Evolutionary conservation across 2,329 filamentous ascomycete genomes (phyloP).

Genomic region (Hypoxylon sp.): DNA sequence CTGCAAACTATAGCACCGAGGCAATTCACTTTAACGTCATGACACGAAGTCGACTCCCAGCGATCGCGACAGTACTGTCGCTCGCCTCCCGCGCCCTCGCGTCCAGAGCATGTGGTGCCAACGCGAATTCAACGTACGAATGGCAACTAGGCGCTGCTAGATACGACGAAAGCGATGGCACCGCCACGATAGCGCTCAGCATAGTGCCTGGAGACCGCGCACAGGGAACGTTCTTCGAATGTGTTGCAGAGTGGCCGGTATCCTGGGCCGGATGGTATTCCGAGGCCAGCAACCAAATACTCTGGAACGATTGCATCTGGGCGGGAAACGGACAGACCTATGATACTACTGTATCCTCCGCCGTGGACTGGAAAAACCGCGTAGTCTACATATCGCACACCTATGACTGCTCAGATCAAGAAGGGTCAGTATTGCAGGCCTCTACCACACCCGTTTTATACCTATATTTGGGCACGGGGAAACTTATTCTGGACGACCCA

Average conservation of each 20-base stretch:
- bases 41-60: constrained; percentile 34
- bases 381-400: constrained; percentile 48
- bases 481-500: no score
- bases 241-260: constrained; percentile 49
- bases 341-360: constrained; percentile 48
- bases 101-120: constrained; percentile 40
- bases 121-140: constrained; percentile 34
- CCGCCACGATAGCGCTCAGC: constrained; percentile 43
- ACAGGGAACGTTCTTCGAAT: constrained; percentile 46
- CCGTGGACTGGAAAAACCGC: constrained; percentile 47
- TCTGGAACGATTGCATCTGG: constrained; percentile 51
- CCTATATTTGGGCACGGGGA: no score
- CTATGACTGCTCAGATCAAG: constrained; percentile 46
- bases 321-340: constrained; percentile 44
- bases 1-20: no score
- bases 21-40: constrained; percentile 53
- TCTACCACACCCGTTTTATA: no score
- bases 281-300: constrained; percentile 44
- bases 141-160: constrained; percentile 44
- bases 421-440: constrained; percentile 39
- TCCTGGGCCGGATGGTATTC: constrained; percentile 47
- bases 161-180: constrained; percentile 40
- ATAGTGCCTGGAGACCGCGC: constrained; percentile 37
- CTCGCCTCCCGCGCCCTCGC: constrained; percentile 31
- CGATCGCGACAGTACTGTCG: constrained; percentile 15